Evolutionary conservation across 768 basidiomycete genomes (phyloP).

Genomic region (Psilocybe tampanensis): DNA sequence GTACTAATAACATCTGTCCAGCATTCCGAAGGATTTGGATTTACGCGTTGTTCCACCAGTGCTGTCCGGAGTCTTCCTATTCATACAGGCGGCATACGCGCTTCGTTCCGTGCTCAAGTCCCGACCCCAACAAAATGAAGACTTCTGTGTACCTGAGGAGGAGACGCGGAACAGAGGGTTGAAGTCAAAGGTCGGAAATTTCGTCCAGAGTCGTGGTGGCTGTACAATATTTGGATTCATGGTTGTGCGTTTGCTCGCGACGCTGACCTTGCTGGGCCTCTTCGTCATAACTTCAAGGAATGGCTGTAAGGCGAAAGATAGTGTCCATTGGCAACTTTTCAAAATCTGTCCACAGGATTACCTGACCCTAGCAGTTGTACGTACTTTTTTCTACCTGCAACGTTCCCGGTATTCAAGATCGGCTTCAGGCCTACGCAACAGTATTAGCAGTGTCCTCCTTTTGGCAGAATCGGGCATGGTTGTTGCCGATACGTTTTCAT

Average conservation of each 20-base stretch:
- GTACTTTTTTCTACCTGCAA: neutral
- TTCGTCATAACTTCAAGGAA: neutral
- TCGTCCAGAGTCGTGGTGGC: neutral
- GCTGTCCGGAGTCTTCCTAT: neutral
- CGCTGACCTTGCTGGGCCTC: neutral
- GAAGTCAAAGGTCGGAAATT: neutral
- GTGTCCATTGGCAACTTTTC: neutral
- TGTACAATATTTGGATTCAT: conserved; percentile 5
- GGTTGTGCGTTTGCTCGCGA: neutral
- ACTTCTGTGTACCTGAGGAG: neutral
- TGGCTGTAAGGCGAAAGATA: neutral
- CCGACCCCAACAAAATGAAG: neutral
- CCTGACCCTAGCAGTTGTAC: neutral
- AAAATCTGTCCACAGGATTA: conserved; percentile 11
- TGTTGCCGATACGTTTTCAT: conserved; percentile 25
- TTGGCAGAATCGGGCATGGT: conserved; percentile 32
- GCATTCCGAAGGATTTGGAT: neutral
- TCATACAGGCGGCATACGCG: neutral
- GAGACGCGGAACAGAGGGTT: neutral
- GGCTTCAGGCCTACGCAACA: neutral
- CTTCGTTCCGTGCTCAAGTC: neutral
- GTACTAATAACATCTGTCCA: neutral
- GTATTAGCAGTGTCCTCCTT: conserved; percentile 23
- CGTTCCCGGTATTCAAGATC: too few species aligned
- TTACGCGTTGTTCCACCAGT: neutral